Evolutionary conservation across 371 early-diverging fungal genomes (phyloP), one percentile per base, ranked within the genome.

Genomic region (Apophysomyces elegans): DNA sequence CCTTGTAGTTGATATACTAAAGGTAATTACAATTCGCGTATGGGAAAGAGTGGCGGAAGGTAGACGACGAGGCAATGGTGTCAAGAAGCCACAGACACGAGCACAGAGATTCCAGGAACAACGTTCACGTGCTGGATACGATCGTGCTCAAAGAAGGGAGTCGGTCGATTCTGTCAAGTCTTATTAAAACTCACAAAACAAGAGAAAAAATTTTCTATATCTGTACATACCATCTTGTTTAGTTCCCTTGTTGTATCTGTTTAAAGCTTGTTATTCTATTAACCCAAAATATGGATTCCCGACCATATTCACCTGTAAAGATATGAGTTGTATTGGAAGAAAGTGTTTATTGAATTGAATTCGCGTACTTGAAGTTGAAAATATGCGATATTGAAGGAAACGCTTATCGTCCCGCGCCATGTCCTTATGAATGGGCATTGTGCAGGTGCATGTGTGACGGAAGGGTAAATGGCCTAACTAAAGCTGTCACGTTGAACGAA

Each of bases 1-100:
- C 67, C 79, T 93, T 67, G 59, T 95, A 16, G 79, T 94, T 50
- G 96, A 96, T 72, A 68, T 91, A 16, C 66, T 93, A 83, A 95
- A 95, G 81, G 95, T 95, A 1, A 66, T 84, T 39, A 80, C 91
- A 9, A 87, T 94, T 72, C 79, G 81, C 13, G 47, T 84, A 58
- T 96, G 95, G 95, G 76, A 84, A 41, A 47, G 26, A 13, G 39
- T 37, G 6, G 47, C 47, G 3, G 46, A 46, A 26, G 32, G 32
- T 26, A 26, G 32, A 45, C 46, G 11, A 46, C 39, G 8, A 58
- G n/a, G 16, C 26, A 47, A 13, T 43, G 56, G 43, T 58, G 38
- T 12, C 35, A 65, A 60, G 21, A 21, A 6, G 9, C 64, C 9
- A 18, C 50, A 59, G 3, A 61, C 58, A 58, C 50, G 69, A 26